Evolutionary conservation across 345 rosid genomes (phyloP), one percentile per base, ranked within the genome.

Genomic region (Pistacia atlantica): DNA sequence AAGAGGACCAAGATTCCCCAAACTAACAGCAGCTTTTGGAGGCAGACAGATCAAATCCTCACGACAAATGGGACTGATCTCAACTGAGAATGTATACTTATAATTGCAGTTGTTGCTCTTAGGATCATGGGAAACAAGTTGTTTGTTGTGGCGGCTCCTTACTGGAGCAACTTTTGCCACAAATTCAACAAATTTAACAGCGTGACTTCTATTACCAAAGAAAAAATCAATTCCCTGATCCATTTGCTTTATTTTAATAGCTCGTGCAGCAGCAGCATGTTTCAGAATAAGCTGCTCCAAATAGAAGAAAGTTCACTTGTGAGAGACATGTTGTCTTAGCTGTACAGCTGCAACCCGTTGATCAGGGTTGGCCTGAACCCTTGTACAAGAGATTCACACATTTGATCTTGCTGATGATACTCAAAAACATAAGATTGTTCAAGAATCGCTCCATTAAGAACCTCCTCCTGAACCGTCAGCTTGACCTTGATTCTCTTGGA

Each of bases 31-130:
- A 66, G 66, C 71, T 37, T 70, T 71, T 18, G 74, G 75, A 22
- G 86, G 86, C 60, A 83, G 64, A n/a, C 85, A 83, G 48, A 83
- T 69, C 69, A 83, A 65, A 74, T 83, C 83, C 65, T 83, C 83
- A 38, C 83, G 83, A n/a, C 83, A 77, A 56, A 83, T 65, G 18
- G 85, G 85, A 46, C 58, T 61, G 5, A 73, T 73, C 48, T 73
- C 76, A 28, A 73, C 76, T 16, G 76, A 73, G 35, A 73, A 73
- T 16, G 76, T 73, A 31, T 61, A 59, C 48, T 73, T 73, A 35
- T 73, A 73, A 73, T 73, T 61, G 76, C 18, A 73, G 45, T 73
- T 48, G 68, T 61, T 73, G 59, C 76, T 73, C 76, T 73, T 73
- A 61, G 65, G 25, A 73, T 73, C 76, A 73, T 48, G 59, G 55